Evolutionary conservation across 805 yeast species (phyloP).

Genomic region (Nakazawaea siamensis): DNA sequence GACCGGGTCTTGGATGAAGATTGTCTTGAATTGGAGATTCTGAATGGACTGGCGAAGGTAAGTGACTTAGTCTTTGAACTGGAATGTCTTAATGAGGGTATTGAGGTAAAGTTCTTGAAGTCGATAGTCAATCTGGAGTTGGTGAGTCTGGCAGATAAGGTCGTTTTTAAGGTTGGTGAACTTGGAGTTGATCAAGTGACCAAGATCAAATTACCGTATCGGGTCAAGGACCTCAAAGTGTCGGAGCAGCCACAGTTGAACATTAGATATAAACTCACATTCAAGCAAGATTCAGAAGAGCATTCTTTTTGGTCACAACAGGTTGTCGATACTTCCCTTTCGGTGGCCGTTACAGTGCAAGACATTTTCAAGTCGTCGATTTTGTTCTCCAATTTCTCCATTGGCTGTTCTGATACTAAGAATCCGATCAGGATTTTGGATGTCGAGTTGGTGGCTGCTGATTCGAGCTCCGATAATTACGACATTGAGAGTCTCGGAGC

Average conservation of each 20-base stretch:
- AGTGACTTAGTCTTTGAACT: too few relatives aligned
- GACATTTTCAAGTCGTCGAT: slow-evolving; percentile 56
- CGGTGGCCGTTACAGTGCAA: slow-evolving; percentile 70
- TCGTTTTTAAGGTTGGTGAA: too few relatives aligned
- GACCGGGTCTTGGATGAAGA: too few relatives aligned
- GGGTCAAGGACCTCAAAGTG: slow-evolving; percentile 11
- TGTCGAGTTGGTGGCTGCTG: slow-evolving; percentile 28
- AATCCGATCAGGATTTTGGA: slow-evolving; percentile 46
- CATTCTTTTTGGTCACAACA: slow-evolving; percentile 14
- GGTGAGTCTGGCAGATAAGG: too few relatives aligned
- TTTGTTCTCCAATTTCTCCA: slow-evolving; percentile 59
- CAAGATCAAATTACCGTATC: too few relatives aligned
- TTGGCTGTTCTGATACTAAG: slow-evolving; percentile 46
- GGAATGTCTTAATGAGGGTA: too few relatives aligned
- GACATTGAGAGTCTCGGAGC: slow-evolving; percentile 18
- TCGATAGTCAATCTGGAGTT: too few relatives aligned
- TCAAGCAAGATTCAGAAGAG: slow-evolving; percentile 14
- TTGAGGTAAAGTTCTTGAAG: too few relatives aligned
- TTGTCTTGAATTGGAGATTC: too few relatives aligned
- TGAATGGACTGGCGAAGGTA: too few relatives aligned
- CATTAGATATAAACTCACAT: slow-evolving; percentile 16
- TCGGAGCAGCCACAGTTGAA: slow-evolving; percentile 13
- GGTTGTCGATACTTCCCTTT: slow-evolving; percentile 42
- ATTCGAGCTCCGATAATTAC: too few relatives aligned
- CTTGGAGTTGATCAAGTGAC: too few relatives aligned